Base-by-base conservation (phyloP, 352 stramenopile species). In the Pythium phragmitis region DNA sequence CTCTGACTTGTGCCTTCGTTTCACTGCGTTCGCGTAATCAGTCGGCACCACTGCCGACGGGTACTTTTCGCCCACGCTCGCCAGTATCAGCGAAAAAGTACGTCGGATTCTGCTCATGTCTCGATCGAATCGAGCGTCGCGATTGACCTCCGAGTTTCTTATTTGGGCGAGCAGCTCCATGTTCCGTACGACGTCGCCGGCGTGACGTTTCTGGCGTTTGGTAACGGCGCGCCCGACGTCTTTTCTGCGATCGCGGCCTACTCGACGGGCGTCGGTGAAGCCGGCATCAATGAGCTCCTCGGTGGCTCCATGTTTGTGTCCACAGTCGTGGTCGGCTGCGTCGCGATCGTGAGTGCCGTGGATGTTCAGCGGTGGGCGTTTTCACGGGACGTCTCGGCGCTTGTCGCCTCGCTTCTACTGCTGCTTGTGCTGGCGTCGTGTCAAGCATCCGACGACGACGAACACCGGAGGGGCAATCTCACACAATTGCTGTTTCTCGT, bases 201-300 rank as follows among this genome's bases (percentile, higher is more conserved):
- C 28, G 97, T 99, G 52, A 99, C 97, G 4, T 94, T 99, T 45
- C 76, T 99, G 41, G 96, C 97, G 36, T 96, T 99, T 57, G 97
- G 97, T 16, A 99, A 99, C 77, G 86, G 97, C 61, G 96, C 97
- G 14, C 96, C 97, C 2, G 97, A 99, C 75, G 96, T 99, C 0
- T 98, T 98, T 55, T 96, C 91, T 3, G 82, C 89, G 4, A 84
- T 98, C 58, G 90, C 91, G 0, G 84, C 88, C n/a, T 96, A 94
- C 56, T 78, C 78, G 7, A 91, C 82, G 2, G 86, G 78, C 1
- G 77, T 88, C 12, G 79, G 74, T 16, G 80, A 88, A 37, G 76
- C 82, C 19, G 93, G 89, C 28, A 80, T 99, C 55, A 98, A 98
- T 39, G 95, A 96, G 46, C 76, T 99, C 4, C 91, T 98, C 7